Base-by-base conservation (phyloP, 192 early-diverging fungal genomes). In the Coemansia sp. region DNA sequence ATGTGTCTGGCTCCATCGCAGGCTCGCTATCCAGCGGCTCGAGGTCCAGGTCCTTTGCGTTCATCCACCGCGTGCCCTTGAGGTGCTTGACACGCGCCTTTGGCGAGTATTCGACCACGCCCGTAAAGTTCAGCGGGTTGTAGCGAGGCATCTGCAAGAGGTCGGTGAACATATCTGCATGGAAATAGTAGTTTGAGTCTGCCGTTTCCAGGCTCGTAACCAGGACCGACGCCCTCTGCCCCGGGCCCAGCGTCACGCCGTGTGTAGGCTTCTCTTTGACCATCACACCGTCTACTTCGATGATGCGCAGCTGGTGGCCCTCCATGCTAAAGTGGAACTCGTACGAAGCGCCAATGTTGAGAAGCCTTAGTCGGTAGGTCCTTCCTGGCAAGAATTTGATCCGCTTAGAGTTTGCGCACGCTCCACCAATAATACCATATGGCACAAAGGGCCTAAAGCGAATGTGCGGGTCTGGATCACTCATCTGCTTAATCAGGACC, bases 301-400 rank as follows among this genome's bases (percentile, higher is more conserved):
- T 88, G 14, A 94, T 62, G 33, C 77, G 68, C 64, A 94, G 58
- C 17, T 75, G 65, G 62, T 92, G 92, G 13, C 77, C 82, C 49
- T 88, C 88, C 52, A 94, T 87, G 55, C 78, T 80, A 53, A 94
- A 78, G 48, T 81, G 74, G 66, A 83, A 94, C 44, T 81, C 83
- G 27, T 81, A 77, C 44, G 87, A 73, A 17, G 86, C 82, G 17
- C 80, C 80, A 67, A 87, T 88, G 64, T 85, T 87, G 35, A 92
- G 71, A 39, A 95, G 38, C 18, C 90, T 79, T 50, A 95, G 51
- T 42, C 89, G 82, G 67, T 91, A 92, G 6, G 81, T 90, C 66
- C 87, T 89, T 32, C 84, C 85, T 3, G 87, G 80, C 11, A 60
- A 58, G 57, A 95, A 87, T 20, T 55, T 48, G 42, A 89, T 59